Evolutionary conservation across 1,284 basidiomycete species (phyloP), one percentile per base, ranked within the genome.

Genomic region (Puccinia novopanici): DNA sequence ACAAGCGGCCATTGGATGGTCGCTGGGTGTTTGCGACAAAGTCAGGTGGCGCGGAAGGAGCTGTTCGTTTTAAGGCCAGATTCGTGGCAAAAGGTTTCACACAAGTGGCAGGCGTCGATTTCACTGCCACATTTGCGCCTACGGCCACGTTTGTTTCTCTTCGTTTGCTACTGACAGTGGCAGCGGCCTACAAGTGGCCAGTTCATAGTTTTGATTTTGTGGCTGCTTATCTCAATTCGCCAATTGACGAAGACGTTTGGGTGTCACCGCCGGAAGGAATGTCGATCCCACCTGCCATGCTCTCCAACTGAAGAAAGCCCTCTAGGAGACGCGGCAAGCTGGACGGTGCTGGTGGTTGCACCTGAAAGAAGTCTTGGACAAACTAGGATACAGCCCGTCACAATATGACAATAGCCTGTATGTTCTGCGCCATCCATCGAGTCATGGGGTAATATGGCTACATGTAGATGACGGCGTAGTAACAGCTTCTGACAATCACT

Each of bases 381-480:
- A 57, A 40, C 27, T 73, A 8, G 52, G 30, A 24, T 48, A 52
- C 15, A 57, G 3, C 30, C 50, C n/a, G n/a, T 73, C 52, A 5
- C 52, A 52, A 34, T 24, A 34, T 19, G 27, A 55, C 30, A 52
- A 73, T 30, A 73, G 27, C 27, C 22, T 57, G 5, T 73, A 54
- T 22, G 34, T 73, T 37, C 30, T 73, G 4, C 6, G n/a, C 4
- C 52, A 52, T 13, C n/a, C 30, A 37, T 19, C 12, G 3, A 6
- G 4, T 3, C 54, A 57, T 30, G 48, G 52, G 4, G 34, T 55
- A 10, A 73, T 73, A 10, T 73, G 71, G 71, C 12, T 73, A 5
- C 71, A 73, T 73, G 71, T 73, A 3, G 71, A 73, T 50, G 52
- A 73, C 52, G 52, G 71, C 3, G 12, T 73, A 5, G 71, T 73